A percentile compares a stretch with the other conserved stretches of the same genome.
Evolutionary conservation across 2,329 filamentous ascomycete genomes (phyloP).

Genomic region (Hymenoscyphus linearis): DNA sequence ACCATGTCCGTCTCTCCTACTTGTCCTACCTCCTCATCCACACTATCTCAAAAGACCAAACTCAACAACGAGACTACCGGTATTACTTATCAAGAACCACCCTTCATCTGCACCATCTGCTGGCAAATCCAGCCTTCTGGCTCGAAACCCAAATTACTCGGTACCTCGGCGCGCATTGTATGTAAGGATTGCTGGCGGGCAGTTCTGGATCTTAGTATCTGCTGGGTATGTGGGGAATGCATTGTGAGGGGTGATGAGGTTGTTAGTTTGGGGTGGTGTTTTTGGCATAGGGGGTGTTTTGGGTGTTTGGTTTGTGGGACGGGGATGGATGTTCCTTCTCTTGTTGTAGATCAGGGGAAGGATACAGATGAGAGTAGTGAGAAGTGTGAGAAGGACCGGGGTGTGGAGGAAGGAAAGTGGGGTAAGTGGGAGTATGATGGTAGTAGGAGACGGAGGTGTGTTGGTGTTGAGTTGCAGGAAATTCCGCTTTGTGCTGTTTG

Average conservation of each 20-base stretch:
- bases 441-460: slow-evolving; percentile 6
- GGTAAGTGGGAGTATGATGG: slow-evolving; percentile 3
- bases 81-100: background rate
- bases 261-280: slow-evolving; percentile 55
- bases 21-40: background rate
- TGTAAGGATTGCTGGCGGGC: slow-evolving; percentile 44
- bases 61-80: background rate
- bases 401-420: slow-evolving; percentile 3
- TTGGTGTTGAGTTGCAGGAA: slow-evolving; percentile 39
- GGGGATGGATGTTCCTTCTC: slow-evolving; percentile 25
- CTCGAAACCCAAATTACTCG: slow-evolving; percentile 37
- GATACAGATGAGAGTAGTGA: background rate
- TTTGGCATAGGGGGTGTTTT: slow-evolving; percentile 53
- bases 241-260: slow-evolving; percentile 49
- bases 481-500: slow-evolving; percentile 48
- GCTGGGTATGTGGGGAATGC: slow-evolving; percentile 52
- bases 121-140: slow-evolving; percentile 38
- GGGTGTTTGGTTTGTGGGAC: slow-evolving; percentile 49
- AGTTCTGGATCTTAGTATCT: slow-evolving; percentile 49
- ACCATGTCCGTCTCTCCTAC: background rate
- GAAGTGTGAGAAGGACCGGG: slow-evolving; percentile 9
- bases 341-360: slow-evolving; percentile 21
- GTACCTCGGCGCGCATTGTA: slow-evolving; percentile 43
- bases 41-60: slow-evolving; percentile 3
- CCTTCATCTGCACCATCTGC: slow-evolving; percentile 54